Base-by-base conservation (phyloP, 495 filamentous ascomycete species). In the Astrothelium subdiscretum region DNA sequence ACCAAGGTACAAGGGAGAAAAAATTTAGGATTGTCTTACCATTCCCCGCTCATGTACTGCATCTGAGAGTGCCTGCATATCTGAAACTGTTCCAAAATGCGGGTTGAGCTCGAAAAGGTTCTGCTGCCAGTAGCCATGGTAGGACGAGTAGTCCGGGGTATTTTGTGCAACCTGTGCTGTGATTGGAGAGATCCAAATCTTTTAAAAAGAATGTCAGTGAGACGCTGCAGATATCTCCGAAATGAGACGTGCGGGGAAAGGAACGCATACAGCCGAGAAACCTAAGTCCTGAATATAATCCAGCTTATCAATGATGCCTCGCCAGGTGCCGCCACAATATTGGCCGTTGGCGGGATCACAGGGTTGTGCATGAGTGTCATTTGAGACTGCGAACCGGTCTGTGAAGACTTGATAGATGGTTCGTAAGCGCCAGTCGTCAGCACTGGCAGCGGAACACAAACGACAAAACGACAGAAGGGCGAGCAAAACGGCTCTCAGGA, bases 111-210 rank as follows among this genome's bases (percentile, higher is more conserved):
- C 58, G 66, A 84, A 83, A 57, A 89, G 78, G 64, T 89, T 78
- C 60, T 85, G 79, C 12, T 86, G 84, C 87, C 87, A 92, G 72
- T 89, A 92, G 5, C 88, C 87, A 63, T 90, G 86, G 44, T 67
- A 67, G 27, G 58, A 44, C 51, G 48, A 54, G 48, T 62, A 62
- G 44, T 67, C 43, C 29, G 43, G 31, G 12, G 58, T 67, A 18
- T 58, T 48, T 24, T 64, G 64, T 18, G 64, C 51, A 2, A 62
- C 42, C 10, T 66, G 32, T 12, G 57, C 60, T 12, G 40, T 42
- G 38, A 66, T 48, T 38, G 64, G 64, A 1, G 31, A 48, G 8
- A 66, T 54, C 64, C 64, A 66, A 27, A 66, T 59, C 12, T 54
- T 54, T 29, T 12, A n/a, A 54, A 10, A 54, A 15, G n/a, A n/a